A percentile compares a stretch with the other conserved stretches of the same genome.
These are phyloP conservation scores for Penicillium expansum DNA, from an alignment of 2,329 filamentous ascomycete species.

Conservation along the genomic window DNA sequence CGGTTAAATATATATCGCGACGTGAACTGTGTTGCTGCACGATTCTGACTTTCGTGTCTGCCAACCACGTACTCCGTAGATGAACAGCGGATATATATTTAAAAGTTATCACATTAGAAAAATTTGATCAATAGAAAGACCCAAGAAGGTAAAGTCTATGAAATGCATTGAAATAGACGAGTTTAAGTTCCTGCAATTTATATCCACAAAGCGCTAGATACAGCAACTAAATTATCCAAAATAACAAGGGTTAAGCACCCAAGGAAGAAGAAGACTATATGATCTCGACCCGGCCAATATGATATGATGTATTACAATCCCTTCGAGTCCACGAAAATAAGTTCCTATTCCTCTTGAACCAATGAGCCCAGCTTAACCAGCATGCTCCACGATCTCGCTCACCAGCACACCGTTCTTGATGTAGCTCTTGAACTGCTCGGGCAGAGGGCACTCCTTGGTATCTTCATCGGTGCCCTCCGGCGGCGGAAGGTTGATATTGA, in stretches of 20 bases:
- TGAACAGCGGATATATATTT: not conserved
- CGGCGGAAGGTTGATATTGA: slow-evolving; percentile 83
- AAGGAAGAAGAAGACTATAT: not conserved
- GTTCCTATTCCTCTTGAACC: not conserved
- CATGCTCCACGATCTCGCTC: slow-evolving; percentile 94
- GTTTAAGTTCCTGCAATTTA: slow-evolving; percentile 14
- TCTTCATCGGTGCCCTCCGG: slow-evolving; percentile 67
- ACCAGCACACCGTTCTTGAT: slow-evolving; percentile 73
- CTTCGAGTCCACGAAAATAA: not conserved
- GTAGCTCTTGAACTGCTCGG: slow-evolving; percentile 84
- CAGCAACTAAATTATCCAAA: slow-evolving; percentile 13
- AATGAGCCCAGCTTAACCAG: slow-evolving; percentile 56
- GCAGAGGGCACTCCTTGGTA: slow-evolving; percentile 81
- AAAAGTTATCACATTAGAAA: not conserved
- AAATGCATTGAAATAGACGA: not conserved
- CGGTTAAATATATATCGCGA: not conserved
- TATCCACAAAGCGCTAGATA: slow-evolving; percentile 25
- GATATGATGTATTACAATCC: not conserved
- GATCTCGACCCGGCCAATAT: not conserved
- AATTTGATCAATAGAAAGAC: not conserved
- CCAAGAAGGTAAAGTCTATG: too few species aligned
- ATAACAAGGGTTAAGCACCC: not conserved
- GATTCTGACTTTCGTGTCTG: not conserved
- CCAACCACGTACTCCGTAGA: too few species aligned
- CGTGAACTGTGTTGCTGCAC: not conserved